Base-by-base conservation (phyloP, 1,139 yeast species). In the Candida sp. region DNA sequence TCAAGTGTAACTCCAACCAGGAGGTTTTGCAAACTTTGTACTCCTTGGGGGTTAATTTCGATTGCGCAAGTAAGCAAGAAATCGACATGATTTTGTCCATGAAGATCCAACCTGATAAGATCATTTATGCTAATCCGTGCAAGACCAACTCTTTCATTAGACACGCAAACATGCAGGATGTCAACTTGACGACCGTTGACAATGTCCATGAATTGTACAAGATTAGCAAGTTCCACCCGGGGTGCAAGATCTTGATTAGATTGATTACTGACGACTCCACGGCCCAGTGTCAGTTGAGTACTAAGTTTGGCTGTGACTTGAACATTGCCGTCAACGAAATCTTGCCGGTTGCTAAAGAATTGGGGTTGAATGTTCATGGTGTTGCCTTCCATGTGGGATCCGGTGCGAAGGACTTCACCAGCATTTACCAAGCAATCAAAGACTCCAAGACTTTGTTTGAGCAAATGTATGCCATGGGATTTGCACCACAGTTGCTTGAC, bases 321-420 rank as follows among this genome's bases (percentile, higher is more conserved):
- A 69, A 73, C 7, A 74, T 78, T 12, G 88, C 91, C 2, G 61
- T 75, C 43, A 64, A 72, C 30, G 73, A 71, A 50, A 74, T 94
- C 62, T 77, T 94, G 58, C 77, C 81, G 5, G 69, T 80, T 54
- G 96, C 97, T 35, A 73, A 78, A 53, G 78, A 79, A 50, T 72
- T 91, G 52, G 83, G 75, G 2, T 77, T 94, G 60, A 72, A 82
- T 51, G 81, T 93, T 38, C 83, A 75, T 30, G 99, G 99, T 43
- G 94, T 92, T 39, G 93, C 97, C 7, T 94, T 94, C 81, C 99
- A 94, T 67, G 92, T 93, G 52, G 99, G 99, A 1, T 89, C 97
- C 2, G 98, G 98, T 44, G 96, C 97, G 27, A 83, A 83, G 52
- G 96, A 91, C 65, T 81, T 86, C 54, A 70, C 74, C 45, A 81